Base-by-base conservation (phyloP, 805 yeast genomes). In the Saccharomycopsis vini region DNA sequence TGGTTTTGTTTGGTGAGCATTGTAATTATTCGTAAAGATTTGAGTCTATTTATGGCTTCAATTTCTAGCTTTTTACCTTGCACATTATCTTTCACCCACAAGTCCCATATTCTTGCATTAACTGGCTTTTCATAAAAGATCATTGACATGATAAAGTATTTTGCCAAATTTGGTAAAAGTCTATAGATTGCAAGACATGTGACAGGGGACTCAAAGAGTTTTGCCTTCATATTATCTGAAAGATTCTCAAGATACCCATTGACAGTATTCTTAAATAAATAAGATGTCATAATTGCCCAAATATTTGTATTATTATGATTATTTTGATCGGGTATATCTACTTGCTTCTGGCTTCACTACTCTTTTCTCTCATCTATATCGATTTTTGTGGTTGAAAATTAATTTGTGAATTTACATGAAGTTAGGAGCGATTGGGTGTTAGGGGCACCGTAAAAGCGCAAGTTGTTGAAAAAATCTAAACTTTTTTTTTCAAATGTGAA, bases 141-240 rank as follows among this genome's bases (percentile, higher is more conserved):
- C 81, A 89, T 76, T 9, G 89, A 72, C 87, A 87, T 81, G 40
- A 90, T 78, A 55, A 82, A 81, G 61, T 86, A 82, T 59, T 90
- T 89, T 23, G 97, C 95, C 52, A 92, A 62, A 20, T 89, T 79
- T 0, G 98, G 96, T 15, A 92, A 69, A 47, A 92, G 67, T 50
- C 98, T 71, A 60, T 81, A 89, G n/a, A 92, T 80, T 2, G 98
- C 94, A 38, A 92, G 68, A 59, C 97, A 88, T 44, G 98, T 86
- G 10, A 97, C 95, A 2, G 98, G 95, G 41, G 85, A 76, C 54
- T 77, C 80, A 62, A 84, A 92, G 19, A 92, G 71, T 56, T 87
- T 75, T 19, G 80, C 70, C 54, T 89, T 90, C n/a, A 87, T 85
- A 4, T 82, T 69, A 56, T 82, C 87, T 1, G 97, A 95, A 4